Conservation (phyloP, 163 green algal genomes). For the Trebouxiophyceae sp. region DNA sequence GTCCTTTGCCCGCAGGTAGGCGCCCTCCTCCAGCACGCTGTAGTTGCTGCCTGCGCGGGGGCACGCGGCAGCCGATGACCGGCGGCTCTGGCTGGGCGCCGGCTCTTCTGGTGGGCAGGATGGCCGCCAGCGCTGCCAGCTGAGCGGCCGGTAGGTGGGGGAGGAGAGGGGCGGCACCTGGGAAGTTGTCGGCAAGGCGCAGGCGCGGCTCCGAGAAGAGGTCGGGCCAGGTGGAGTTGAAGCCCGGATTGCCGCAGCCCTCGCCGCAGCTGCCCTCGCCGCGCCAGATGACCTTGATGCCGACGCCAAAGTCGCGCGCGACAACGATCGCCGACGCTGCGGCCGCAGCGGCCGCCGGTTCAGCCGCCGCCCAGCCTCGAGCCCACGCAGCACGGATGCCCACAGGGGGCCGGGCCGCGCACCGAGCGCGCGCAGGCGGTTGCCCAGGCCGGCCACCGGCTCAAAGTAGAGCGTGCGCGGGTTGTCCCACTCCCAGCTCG, state of each 20-base stretch:
- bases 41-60: neutral
- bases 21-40: neutral
- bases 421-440: neutral
- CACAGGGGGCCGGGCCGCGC: neutral
- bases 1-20: neutral
- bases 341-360: too few species aligned
- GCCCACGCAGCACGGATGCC: too few species aligned
- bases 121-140: too few species aligned
- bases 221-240: neutral
- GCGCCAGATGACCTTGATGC: neutral
- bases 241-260: neutral
- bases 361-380: too few species aligned
- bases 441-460: neutral
- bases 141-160: too few species aligned
- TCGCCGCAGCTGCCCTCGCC: neutral
- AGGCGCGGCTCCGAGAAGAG: neutral
- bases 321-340: neutral
- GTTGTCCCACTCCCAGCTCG: neutral
- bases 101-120: too few species aligned
- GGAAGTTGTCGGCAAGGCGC: neutral
- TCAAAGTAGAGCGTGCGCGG: neutral
- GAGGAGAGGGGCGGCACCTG: too few species aligned
- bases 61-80: too few species aligned
- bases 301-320: neutral
- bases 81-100: too few species aligned